Percentiles rank a stretch among this genome's conserved stretches.
Evolutionary conservation across 1,284 basidiomycete species (phyloP).

Genomic region (Pseudozyma sp.): DNA sequence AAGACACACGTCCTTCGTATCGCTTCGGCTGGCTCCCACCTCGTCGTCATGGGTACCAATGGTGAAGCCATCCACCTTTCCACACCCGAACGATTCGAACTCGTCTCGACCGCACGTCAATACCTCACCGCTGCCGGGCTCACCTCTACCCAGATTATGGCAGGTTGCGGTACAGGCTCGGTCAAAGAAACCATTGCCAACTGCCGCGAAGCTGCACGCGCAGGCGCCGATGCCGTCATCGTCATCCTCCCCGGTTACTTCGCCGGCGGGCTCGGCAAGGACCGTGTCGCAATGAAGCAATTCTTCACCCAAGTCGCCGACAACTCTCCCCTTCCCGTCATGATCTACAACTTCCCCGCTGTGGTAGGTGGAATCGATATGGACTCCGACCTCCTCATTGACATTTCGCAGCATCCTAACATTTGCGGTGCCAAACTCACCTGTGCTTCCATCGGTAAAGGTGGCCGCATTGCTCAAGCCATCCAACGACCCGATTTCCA

Average conservation of each 20-base stretch:
- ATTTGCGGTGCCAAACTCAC: slow-evolving; percentile 86
- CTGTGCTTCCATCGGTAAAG: slow-evolving; percentile 89
- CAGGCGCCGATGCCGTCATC: slow-evolving; percentile 85
- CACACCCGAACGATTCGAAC: slow-evolving; percentile 77
- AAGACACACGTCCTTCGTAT: slow-evolving; percentile 79
- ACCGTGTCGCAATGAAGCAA: slow-evolving; percentile 77
- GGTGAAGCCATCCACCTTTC: slow-evolving; percentile 83
- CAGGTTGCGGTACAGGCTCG: slow-evolving; percentile 83
- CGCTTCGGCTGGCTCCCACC: slow-evolving; percentile 79
- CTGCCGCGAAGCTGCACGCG: slow-evolving; percentile 78
- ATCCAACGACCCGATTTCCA: slow-evolving; percentile 70
- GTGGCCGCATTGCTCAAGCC: slow-evolving; percentile 81
- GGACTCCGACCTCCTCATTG: slow-evolving; percentile 83
- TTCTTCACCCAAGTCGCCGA: slow-evolving; percentile 82
- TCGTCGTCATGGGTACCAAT: slow-evolving; percentile 84
- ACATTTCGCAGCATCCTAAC: slow-evolving; percentile 85
- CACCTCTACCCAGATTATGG: slow-evolving; percentile 77
- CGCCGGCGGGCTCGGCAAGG: slow-evolving; percentile 77
- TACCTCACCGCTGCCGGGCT: slow-evolving; percentile 79
- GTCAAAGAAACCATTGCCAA: slow-evolving; percentile 83
- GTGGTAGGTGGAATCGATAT: slow-evolving; percentile 80
- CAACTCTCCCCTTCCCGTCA: slow-evolving; percentile 84
- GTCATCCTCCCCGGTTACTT: slow-evolving; percentile 88
- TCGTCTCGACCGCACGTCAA: slow-evolving; percentile 79
- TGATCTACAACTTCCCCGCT: slow-evolving; percentile 89